A percentile compares a stretch with the other conserved stretches of the same genome.
Conservation (phyloP, 495 filamentous ascomycete genomes). For the Baudoinia panamericana region DNA sequence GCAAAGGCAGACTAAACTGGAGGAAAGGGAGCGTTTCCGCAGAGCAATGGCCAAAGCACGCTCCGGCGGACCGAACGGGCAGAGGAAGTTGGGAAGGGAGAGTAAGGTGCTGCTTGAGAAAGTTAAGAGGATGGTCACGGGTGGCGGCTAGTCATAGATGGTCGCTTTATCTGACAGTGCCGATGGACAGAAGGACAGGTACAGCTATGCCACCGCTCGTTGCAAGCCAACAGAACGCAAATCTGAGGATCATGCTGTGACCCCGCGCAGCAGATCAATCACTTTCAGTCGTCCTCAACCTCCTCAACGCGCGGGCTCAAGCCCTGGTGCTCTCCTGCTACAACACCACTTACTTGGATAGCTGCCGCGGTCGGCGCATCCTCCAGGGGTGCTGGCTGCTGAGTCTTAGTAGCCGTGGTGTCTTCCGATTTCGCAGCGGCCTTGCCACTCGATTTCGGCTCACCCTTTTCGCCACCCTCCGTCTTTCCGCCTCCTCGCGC, state of each 20-base stretch:
- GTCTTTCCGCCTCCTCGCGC: constrained; percentile 5
- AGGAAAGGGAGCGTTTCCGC: constrained; percentile 27
- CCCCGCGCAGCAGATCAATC: too few relatives aligned
- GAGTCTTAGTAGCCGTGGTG: background rate
- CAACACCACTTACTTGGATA: background rate
- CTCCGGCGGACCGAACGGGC: constrained; percentile 59
- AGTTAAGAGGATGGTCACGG: constrained; percentile 65
- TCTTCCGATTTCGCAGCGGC: constrained; percentile 2
- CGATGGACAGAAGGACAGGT: too few relatives aligned
- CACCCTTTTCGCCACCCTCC: constrained; percentile 6
- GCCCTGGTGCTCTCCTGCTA: constrained; percentile 10
- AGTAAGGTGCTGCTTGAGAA: constrained; percentile 70
- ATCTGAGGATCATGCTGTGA: too few relatives aligned
- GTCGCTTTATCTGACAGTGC: too few relatives aligned
- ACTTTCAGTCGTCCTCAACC: constrained; percentile 23
- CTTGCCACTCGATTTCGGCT: background rate
- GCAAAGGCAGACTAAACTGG: constrained; percentile 41
- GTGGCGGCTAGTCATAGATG: too few relatives aligned
- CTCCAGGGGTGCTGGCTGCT: too few relatives aligned
- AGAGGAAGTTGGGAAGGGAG: constrained; percentile 73
- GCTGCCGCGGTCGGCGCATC: constrained; percentile 5
- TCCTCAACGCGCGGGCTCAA: constrained; percentile 21
- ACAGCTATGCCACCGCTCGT: too few relatives aligned
- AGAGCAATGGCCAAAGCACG: constrained; percentile 52
- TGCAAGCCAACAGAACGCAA: too few relatives aligned